Evolutionary conservation across 2,329 filamentous ascomycete genomes (phyloP).

Genomic region (Colletotrichum sp.): DNA sequence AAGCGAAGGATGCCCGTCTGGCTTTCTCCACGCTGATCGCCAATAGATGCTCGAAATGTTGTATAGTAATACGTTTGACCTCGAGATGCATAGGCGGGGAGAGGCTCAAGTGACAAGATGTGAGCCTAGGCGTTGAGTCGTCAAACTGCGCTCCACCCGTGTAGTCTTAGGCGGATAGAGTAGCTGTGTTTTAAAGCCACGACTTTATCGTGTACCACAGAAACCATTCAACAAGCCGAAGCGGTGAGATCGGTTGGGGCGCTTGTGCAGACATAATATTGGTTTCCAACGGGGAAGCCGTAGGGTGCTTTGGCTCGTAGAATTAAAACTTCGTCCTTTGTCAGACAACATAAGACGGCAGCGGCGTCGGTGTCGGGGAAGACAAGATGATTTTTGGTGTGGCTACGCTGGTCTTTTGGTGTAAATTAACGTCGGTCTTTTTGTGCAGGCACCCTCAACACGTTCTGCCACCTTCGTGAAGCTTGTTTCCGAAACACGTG

Average conservation of each 20-base stretch:
- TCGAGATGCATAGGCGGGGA: background rate
- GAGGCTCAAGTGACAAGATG: background rate
- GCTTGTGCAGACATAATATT: background rate
- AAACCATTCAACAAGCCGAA: background rate
- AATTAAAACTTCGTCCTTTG: background rate
- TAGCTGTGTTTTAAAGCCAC: background rate
- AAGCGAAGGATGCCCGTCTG: background rate
- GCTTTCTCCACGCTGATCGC: background rate
- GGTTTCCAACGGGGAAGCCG: background rate
- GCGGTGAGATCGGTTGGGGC: constrained; percentile 8
- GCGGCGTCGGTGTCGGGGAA: background rate
- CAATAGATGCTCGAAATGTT: background rate
- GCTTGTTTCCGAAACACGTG: background rate
- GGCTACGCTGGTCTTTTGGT: background rate
- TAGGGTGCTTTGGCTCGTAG: background rate
- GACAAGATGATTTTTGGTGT: background rate
- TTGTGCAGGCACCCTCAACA: background rate
- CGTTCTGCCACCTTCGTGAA: background rate
- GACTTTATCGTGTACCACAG: background rate
- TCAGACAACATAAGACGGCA: background rate
- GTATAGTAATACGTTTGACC: background rate
- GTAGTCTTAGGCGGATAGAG: background rate
- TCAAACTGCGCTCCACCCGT: background rate
- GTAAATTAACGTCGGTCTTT: background rate
- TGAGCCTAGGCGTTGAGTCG: background rate